Evolutionary conservation across 1,139 yeast species (phyloP), one percentile per base, ranked within the genome.

Genomic region (Debaryomycetaceae sp.): DNA sequence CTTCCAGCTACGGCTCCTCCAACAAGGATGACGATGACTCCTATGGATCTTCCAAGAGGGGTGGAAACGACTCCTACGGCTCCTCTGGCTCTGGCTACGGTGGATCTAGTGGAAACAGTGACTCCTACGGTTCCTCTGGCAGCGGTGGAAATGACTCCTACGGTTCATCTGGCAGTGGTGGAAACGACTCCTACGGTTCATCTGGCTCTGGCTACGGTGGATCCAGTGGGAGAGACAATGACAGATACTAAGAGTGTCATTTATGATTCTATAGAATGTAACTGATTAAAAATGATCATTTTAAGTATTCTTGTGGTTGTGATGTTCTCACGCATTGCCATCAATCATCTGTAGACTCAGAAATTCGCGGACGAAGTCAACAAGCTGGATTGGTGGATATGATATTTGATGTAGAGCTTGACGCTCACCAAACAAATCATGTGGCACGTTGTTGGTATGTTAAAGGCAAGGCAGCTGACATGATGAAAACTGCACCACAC

Each of bases 41-140:
- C 7, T 59, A 59, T 45, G 65, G 64, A 6, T 52, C 56, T 14
- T 49, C 58, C 31, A 52, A 50, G 45, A 44, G 40, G 38, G 52
- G 55, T 41, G 46, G 53, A 39, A 45, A 49, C 43, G 58, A 54
- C 22, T 55, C 55, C 40, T 55, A 53, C 42, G 59, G 55, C 40
- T 49, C 50, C 34, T 50, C 55, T 39, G 55, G 53, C 24, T 48
- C 53, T 9, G 49, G 49, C 42, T 46, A 46, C 36, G 40, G 39
- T 24, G 44, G 41, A 22, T 13, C 27, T 6, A 27, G 40, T 37
- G 7, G 47, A 43, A 34, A 41, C 37, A 35, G 37, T 33, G 57
- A 57, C 45, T 54, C 60, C 24, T 60, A 59, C 42, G 65, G 62
- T 34, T 36, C 34, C 13, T 36, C 38, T 14, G 37, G 37, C 41